Base-by-base conservation (phyloP, 2,329 filamentous ascomycete species). In the Cucurbitaria berberidis region DNA sequence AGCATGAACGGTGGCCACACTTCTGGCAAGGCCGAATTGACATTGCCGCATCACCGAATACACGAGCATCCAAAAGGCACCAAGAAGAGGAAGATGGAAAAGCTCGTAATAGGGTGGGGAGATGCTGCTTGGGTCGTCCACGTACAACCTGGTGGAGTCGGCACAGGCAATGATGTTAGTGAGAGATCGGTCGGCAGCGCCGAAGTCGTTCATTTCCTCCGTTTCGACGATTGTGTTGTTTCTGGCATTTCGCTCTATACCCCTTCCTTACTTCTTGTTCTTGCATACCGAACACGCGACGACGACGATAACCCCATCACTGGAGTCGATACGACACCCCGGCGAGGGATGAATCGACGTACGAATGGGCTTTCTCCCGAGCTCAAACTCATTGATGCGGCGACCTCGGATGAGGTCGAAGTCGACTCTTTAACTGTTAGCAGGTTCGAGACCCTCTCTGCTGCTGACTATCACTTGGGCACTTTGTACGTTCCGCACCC, bases 181-280 rank as follows among this genome's bases (percentile, higher is more conserved):
- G 88, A 91, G 69, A 86, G 83, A 68, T 87, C 85, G 41, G 84
- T 89, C 63, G 93, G 91, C 26, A 88, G 86, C 63, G 93, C 91
- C 44, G 91, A 97, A 72, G 93, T 98, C 72, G 86, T 91, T 57
- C 96, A 96, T 76, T 93, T 93, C 77, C 85, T 98, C 77, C 90
- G 92, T 69, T 96, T 81, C 64, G 75, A 95, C 77, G 95, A 99
- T 79, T 98, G 95, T 81, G 92, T 96, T 74, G 91, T 99, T 80
- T 96, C 95, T 73, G 95, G 95, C 68, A 89, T 99, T 76, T 96
- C 93, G 61, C 83, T 99, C 77, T 98, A 97, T 86, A 96, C 92
- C 72, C 91, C 91, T 72, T 95, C 86, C 71, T 82, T 96, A 64
- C 83, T 99, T 75, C 85, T 96, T 67, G 89, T 98, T 68, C 88